Evolutionary conservation across 2,329 filamentous ascomycete genomes (phyloP).

Genomic region (Teratosphaeria epicoccoides): DNA sequence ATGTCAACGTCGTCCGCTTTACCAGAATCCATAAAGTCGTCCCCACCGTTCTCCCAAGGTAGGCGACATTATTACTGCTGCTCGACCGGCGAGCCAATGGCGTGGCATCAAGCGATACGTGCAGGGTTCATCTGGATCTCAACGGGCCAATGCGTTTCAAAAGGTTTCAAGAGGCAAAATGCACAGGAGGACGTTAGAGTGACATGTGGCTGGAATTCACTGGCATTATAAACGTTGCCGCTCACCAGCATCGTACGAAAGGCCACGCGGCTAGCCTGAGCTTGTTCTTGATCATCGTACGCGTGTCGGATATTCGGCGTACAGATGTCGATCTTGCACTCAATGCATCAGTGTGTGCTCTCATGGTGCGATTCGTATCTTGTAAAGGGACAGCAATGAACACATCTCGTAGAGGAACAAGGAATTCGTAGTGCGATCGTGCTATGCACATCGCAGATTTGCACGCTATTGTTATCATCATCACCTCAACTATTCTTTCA

Average conservation of each 20-base stretch:
- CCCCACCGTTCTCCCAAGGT: no score
- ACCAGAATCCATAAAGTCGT: no score
- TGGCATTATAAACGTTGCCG: not conserved
- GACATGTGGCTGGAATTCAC: not conserved
- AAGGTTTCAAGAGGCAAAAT: not conserved
- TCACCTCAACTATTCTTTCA: not conserved
- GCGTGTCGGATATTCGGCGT: not conserved
- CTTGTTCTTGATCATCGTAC: not conserved
- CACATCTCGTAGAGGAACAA: no score
- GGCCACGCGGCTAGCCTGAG: not conserved
- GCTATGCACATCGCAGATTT: no score
- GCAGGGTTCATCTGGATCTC: not conserved
- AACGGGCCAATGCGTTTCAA: not conserved
- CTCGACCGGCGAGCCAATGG: no score
- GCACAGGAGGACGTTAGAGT: no score
- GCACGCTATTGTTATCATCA: not conserved
- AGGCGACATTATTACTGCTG: no score
- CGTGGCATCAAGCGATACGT: not conserved
- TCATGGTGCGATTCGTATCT: no score
- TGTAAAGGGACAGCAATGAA: not conserved
- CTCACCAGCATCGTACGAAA: not conserved
- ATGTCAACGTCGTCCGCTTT: no score
- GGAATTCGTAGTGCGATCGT: no score
- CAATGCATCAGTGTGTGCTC: no score
- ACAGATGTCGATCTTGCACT: no score